These are phyloP conservation scores for Spergularia marina DNA, from an alignment of 148 eudicot species.

Conservation along the genomic window DNA sequence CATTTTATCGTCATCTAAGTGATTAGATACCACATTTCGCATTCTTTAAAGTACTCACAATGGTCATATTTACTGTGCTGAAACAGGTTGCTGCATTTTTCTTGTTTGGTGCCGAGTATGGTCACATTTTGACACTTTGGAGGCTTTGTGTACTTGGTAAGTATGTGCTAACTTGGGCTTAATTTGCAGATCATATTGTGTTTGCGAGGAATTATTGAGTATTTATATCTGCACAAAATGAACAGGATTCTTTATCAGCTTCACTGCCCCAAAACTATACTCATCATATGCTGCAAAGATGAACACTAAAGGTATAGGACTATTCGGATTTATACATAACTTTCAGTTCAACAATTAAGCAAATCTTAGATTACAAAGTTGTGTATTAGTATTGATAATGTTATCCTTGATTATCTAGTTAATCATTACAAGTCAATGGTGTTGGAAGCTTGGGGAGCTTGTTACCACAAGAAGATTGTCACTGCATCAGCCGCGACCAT, in stretches of 20 bases:
- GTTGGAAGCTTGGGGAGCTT: slow-evolving; percentile 64
- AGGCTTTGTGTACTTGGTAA: slow-evolving; percentile 81
- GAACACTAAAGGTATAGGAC: slow-evolving; percentile 48
- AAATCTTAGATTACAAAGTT: neutral
- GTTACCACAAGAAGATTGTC: slow-evolving; percentile 78
- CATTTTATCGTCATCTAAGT: neutral
- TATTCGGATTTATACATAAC: neutral
- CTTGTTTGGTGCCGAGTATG: slow-evolving; percentile 74
- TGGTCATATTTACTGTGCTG: neutral
- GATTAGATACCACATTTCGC: neutral
- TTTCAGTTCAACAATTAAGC: neutral
- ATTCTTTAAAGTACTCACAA: neutral
- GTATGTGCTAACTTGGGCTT: neutral
- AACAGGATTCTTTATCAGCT: slow-evolving; percentile 73
- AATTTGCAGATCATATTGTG: neutral
- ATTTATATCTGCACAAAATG: neutral
- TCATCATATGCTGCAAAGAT: slow-evolving; percentile 56
- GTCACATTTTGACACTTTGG: slow-evolving; percentile 73
- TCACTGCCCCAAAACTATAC: slow-evolving; percentile 72
- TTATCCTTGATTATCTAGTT: slow-evolving; percentile 39
- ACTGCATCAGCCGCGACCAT: slow-evolving; percentile 66
- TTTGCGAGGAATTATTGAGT: neutral
- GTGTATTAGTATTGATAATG: slow-evolving; percentile 2
- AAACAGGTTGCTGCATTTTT: slow-evolving; percentile 65
- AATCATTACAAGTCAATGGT: slow-evolving; percentile 44